phyloP scores from a whole-genome alignment of 2,329 filamentous ascomycete species.

The Geosmithia putterillii region DNA sequence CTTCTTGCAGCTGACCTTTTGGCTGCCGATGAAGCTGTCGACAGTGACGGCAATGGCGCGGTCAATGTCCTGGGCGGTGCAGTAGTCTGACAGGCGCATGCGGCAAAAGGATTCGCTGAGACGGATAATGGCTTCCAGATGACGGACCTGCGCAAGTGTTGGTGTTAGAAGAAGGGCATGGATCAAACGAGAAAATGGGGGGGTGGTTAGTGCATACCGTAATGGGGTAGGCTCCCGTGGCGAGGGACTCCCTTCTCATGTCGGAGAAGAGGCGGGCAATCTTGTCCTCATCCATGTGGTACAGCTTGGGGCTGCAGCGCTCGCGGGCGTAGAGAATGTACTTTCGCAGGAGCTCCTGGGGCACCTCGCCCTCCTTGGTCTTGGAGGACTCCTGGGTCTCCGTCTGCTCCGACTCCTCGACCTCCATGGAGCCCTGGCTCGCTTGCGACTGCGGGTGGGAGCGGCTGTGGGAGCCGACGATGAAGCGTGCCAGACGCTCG shows the following conservation, averaged over 20 bases:
- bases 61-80: conserved; percentile 80
- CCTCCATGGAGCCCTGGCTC: conserved; percentile 50
- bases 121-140: conserved; percentile 94
- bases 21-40: conserved; percentile 88
- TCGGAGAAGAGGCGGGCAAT: conserved; percentile 87
- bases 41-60: conserved; percentile 94
- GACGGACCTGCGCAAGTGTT: conserved; percentile 57
- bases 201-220: conserved; percentile 52
- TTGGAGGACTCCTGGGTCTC: conserved; percentile 19
- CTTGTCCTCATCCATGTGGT: conserved; percentile 97
- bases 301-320: conserved; percentile 80
- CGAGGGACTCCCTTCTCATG: conserved; percentile 85
- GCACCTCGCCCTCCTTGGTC: conserved; percentile 56
- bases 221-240: conserved; percentile 93
- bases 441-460: conserved; percentile 60
- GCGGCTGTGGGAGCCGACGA: conserved; percentile 85
- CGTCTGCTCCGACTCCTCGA: conserved; percentile 37
- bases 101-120: conserved; percentile 91
- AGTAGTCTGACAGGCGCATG: conserved; percentile 97
- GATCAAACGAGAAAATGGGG: not conserved
- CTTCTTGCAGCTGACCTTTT: conserved; percentile 97
- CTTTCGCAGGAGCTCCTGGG: conserved; percentile 83
- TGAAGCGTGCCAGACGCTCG: conserved; percentile 85
- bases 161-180: conserved; percentile 9
- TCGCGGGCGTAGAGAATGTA: conserved; percentile 95